Percentiles rank a stretch among this genome's conserved stretches.
These are phyloP conservation scores for Pseudopediastrum boryanum DNA, from an alignment of 139 green algal genomes.

Conservation along the genomic window DNA sequence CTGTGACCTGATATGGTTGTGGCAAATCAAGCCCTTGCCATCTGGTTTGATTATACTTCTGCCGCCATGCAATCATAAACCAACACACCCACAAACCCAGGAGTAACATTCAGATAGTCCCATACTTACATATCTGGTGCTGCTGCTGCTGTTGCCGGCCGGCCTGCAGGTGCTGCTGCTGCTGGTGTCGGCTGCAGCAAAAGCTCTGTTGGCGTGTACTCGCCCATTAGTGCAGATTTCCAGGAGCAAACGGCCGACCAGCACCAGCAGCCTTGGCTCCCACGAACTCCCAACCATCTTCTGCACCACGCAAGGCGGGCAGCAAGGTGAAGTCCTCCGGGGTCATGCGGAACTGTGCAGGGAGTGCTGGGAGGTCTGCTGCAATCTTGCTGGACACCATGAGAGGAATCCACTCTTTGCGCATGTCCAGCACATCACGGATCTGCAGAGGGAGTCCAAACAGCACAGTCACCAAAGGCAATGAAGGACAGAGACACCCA, in stretches of 20 bases:
- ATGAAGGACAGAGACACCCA: too few relatives aligned
- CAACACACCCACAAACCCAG: too few relatives aligned
- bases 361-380: conserved; percentile 55
- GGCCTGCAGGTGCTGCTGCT: conserved; percentile 16
- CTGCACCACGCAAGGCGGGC: conserved; percentile 50
- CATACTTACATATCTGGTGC: too few relatives aligned
- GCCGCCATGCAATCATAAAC: too few relatives aligned
- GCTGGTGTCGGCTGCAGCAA: background rate
- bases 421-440: conserved; percentile 76
- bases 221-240: conserved; percentile 54
- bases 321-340: conserved; percentile 59
- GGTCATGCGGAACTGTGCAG: conserved; percentile 24
- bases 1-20: too few relatives aligned
- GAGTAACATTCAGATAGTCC: too few relatives aligned
- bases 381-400: conserved; percentile 68
- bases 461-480: too few relatives aligned
- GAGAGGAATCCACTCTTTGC: conserved; percentile 57
- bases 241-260: conserved; percentile 3
- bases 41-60: too few relatives aligned
- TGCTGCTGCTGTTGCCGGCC: background rate
- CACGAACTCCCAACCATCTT: conserved; percentile 52
- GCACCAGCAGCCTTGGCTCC: conserved; percentile 10
- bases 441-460: conserved; percentile 57
- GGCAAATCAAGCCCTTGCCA: too few relatives aligned
- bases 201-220: conserved; percentile 44